Base-by-base conservation (phyloP, 441 rosid species). In the Pelargonium cotyledonis region DNA sequence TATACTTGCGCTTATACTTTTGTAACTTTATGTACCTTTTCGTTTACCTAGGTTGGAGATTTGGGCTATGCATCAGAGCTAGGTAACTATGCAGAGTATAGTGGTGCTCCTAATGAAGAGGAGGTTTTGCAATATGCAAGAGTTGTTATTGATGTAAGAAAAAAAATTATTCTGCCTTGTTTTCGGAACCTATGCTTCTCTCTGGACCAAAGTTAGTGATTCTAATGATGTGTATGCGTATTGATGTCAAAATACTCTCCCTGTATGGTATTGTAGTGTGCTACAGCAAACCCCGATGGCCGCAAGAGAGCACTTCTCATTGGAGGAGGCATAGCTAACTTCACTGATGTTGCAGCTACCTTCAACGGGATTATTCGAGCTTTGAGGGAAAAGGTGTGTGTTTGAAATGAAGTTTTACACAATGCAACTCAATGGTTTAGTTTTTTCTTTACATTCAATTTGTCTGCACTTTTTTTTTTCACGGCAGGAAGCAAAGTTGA, bases 51-150 rank as follows among this genome's bases (percentile, higher is more conserved):
- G 98, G 98, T 93, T 66, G 97, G 98, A 53, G 98, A 93, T 80
- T 81, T 93, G 84, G 98, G 97, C 15, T 93, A 88, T 78, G 97
- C 98, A 61, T 89, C 95, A 11, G 97, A 90, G 82, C 89, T 93
- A 0, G 97, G 96, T 7, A 93, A 93, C 79, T 90, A 93, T 57
- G 97, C 97, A 18, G 97, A 93, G 83, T 93, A 93, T 65, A 90
- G 97, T 76, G 98, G 98, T 76, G 98, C 98, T 73, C 98, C 98
- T 12, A 92, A 86, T 35, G 97, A 89, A 77, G 97, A 90, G 75
- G 98, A 92, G 81, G 98, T 92, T 60, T 76, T 90, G 82, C 98
- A 92, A 44, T 92, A 92, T 71, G 98, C 98, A 46, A 88, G 97
- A 85, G 94, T 93, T 65, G 92, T 93, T 62, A 78, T 92, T 70